Percentiles rank a stretch among this genome's conserved stretches.
phyloP scores from a whole-genome alignment of 306 rosid species.

The Pyrus betulifolia region DNA sequence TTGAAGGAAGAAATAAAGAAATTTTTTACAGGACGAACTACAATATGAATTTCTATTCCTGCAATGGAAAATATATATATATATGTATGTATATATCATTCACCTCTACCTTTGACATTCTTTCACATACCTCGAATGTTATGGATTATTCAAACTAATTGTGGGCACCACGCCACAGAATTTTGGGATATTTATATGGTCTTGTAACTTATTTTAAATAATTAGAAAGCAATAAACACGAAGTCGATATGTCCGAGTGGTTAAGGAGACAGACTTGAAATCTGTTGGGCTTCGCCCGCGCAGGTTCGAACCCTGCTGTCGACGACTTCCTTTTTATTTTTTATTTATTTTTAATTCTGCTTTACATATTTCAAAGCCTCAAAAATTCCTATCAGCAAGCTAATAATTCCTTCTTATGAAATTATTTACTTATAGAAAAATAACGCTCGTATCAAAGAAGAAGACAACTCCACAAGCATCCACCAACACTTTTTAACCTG shows the following conservation, averaged over 20 bases:
- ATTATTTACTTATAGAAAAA: too few relatives aligned
- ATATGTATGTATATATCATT: too few relatives aligned
- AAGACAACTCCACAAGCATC: too few relatives aligned
- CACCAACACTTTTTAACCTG: too few relatives aligned
- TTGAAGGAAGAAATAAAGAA: not conserved
- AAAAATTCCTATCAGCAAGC: not conserved
- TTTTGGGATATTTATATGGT: too few relatives aligned
- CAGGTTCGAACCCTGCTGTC: slow-evolving; percentile 79
- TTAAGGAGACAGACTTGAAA: slow-evolving; percentile 78
- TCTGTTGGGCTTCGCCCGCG: slow-evolving; percentile 77
- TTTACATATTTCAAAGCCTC: not conserved
- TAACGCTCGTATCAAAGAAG: too few relatives aligned
- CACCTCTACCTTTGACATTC: not conserved
- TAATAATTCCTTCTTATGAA: not conserved
- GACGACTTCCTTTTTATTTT: not conserved
- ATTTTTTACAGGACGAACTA: too few relatives aligned
- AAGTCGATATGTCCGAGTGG: slow-evolving; percentile 71
- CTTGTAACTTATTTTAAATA: too few relatives aligned
- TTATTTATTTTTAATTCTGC: too few relatives aligned
- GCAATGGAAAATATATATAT: not conserved
- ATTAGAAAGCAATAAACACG: fast-evolving
- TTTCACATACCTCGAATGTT: too few relatives aligned
- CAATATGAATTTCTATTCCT: not conserved
- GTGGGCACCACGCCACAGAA: fast-evolving
- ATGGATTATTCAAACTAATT: not conserved